phyloP scores from a whole-genome alignment of 129 eudicot genomes.

The Escallonia herrerae region DNA sequence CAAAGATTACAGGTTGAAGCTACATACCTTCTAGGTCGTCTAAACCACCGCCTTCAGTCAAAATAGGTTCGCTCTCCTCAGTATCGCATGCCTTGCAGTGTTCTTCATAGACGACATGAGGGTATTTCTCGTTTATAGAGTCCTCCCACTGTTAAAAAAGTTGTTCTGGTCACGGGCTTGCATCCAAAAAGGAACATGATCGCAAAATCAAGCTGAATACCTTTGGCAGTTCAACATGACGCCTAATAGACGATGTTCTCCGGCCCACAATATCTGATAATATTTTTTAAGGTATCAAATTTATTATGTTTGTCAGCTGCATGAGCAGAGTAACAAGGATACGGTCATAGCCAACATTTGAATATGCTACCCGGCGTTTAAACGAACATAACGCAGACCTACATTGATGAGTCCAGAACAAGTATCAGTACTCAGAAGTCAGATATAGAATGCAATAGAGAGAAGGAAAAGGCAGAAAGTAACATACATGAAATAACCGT shows the following conservation, averaged over 20 bases:
- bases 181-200: neutral
- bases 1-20: neutral
- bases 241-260: slow-evolving; percentile 91
- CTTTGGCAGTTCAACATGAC: slow-evolving; percentile 73
- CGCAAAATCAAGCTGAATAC: slow-evolving; percentile 22
- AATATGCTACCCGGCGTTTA: slow-evolving; percentile 75
- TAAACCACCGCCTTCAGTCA: slow-evolving; percentile 20
- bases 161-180: neutral
- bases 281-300: slow-evolving; percentile 1
- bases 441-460: neutral
- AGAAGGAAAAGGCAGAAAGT: neutral
- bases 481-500: slow-evolving; percentile 56
- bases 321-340: slow-evolving; percentile 37
- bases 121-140: slow-evolving; percentile 66
- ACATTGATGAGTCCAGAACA: slow-evolving; percentile 17
- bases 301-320: slow-evolving; percentile 1
- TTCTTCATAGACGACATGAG: slow-evolving; percentile 90
- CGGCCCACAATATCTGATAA: slow-evolving; percentile 84
- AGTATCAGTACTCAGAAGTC: neutral
- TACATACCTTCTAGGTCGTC: slow-evolving; percentile 67
- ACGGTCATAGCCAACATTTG: slow-evolving; percentile 91
- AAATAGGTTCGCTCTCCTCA: slow-evolving; percentile 17
- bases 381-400: slow-evolving; percentile 76
- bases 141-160: slow-evolving; percentile 64
- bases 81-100: slow-evolving; percentile 65